phyloP scores from a whole-genome alignment of 108 stramenopile genomes.

The Cyclotella cryptica region DNA sequence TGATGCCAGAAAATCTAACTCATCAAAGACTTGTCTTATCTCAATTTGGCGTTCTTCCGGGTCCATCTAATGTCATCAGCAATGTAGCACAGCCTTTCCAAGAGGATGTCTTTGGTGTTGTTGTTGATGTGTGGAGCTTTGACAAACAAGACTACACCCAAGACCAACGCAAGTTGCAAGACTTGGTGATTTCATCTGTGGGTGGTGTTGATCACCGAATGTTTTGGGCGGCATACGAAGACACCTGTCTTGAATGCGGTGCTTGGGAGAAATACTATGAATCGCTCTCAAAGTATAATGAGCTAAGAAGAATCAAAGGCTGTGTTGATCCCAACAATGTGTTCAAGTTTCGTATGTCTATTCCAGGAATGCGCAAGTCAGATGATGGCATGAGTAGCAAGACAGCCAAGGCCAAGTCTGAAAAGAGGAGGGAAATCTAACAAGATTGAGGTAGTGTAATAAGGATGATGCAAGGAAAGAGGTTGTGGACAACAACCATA shows the following conservation, averaged over 20 bases:
- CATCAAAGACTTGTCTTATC: background rate
- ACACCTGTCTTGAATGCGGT: constrained; percentile 16
- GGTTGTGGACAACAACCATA: too few species aligned
- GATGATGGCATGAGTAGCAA: too few species aligned
- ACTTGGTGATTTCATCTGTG: background rate
- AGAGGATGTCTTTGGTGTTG: constrained; percentile 11
- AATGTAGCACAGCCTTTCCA: constrained; percentile 7
- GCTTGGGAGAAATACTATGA: constrained; percentile 18
- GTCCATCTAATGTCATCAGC: background rate
- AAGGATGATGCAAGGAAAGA: too few species aligned
- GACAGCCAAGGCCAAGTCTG: too few species aligned
- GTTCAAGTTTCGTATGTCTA: too few species aligned
- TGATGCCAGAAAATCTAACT: background rate
- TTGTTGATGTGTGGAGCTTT: constrained; percentile 3
- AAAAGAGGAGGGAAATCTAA: too few species aligned
- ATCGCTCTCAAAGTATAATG: too few species aligned
- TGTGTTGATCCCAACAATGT: too few species aligned
- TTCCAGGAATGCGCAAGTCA: too few species aligned
- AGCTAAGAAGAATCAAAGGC: too few species aligned
- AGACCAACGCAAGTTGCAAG: background rate
- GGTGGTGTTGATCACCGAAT: constrained; percentile 6
- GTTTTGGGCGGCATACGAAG: constrained; percentile 25
- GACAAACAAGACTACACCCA: background rate
- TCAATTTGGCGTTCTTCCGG: background rate
- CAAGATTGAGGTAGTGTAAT: too few species aligned